phyloP scores from a whole-genome alignment of 805 yeast genomes.

The Wickerhamomyces chambardii region DNA sequence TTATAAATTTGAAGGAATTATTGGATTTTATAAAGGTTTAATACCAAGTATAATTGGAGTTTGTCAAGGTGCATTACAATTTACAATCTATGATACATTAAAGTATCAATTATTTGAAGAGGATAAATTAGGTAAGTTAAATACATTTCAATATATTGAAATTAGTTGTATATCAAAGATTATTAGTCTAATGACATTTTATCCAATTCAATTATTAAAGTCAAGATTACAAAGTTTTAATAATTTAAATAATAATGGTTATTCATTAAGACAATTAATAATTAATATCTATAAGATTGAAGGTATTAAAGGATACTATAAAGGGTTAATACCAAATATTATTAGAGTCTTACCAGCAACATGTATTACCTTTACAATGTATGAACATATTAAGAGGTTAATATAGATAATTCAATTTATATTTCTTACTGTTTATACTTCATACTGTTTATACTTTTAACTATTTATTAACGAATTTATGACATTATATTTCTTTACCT shows the following conservation, averaged over 20 bases:
- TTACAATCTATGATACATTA: slow-evolving; percentile 74
- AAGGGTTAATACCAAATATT: slow-evolving; percentile 74
- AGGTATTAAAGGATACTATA: slow-evolving; percentile 67
- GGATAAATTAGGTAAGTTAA: slow-evolving; percentile 18
- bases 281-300: slow-evolving; percentile 33
- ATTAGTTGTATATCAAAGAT: slow-evolving; percentile 66
- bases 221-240: slow-evolving; percentile 56
- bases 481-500: no score
- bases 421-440: no score
- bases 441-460: no score
- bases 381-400: slow-evolving; percentile 47
- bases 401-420: no score
- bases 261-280: slow-evolving; percentile 24
- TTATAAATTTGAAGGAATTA: slow-evolving; percentile 43
- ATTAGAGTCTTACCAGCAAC: slow-evolving; percentile 88
- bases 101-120: slow-evolving; percentile 32
- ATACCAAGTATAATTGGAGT: slow-evolving; percentile 74
- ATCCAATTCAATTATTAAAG: slow-evolving; percentile 79
- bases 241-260: no score
- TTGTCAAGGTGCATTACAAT: slow-evolving; percentile 83
- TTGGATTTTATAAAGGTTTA: slow-evolving; percentile 66
- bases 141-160: slow-evolving; percentile 49
- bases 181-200: slow-evolving; percentile 55
- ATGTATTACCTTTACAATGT: slow-evolving; percentile 79
- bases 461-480: no score